Base-by-base conservation (phyloP, 768 basidiomycete species). In the Kwoniella dejecticola region DNA sequence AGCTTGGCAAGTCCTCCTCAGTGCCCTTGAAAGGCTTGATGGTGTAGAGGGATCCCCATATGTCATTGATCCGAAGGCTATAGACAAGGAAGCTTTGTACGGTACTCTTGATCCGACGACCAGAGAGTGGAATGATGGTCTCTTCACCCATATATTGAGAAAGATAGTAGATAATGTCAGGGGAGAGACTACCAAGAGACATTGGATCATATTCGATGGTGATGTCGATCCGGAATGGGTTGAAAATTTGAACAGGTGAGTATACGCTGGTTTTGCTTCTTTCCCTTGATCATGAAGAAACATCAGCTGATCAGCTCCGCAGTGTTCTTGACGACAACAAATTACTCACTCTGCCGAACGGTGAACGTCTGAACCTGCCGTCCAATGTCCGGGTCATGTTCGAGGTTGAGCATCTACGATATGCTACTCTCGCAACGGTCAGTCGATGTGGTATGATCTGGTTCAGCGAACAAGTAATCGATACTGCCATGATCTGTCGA, bases 171-270 rank as follows among this genome's bases (percentile, higher is more conserved):
- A 99, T 72, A 92, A 98, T 75, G 95, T 97, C 42, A 90, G 96
- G 73, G 96, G 96, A 17, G 96, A 98, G 80, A 96, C 91, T 77
- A 84, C 86, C 17, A 97, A 95, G 81, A 82, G 96, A 30, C 96
- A 98, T 75, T 99, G 95, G 96, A 99, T 99, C 70, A 89, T 99
- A 62, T 99, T 99, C 66, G 96, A 99, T 74, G 96, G 96, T 60
- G 96, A 99, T 70, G 96, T 99, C 42, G 96, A 99, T 82, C 96
- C 95, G 0, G 96, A 99, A 80, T 98, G 96, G 96, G 96, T 99
- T 1, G 96, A 99, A 80, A 99, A 99, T 79, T 80, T 99, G 80
- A 99, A 99, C 81, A 97, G 94, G 96, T 90, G 31, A 53, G 84
- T 50, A 21, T n/a, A n/a, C n/a, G n/a, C n/a, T n/a, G n/a, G n/a